Evolutionary conservation across 306 rosid species (phyloP), one percentile per base, ranked within the genome.

Genomic region (Rubus parviflorus): DNA sequence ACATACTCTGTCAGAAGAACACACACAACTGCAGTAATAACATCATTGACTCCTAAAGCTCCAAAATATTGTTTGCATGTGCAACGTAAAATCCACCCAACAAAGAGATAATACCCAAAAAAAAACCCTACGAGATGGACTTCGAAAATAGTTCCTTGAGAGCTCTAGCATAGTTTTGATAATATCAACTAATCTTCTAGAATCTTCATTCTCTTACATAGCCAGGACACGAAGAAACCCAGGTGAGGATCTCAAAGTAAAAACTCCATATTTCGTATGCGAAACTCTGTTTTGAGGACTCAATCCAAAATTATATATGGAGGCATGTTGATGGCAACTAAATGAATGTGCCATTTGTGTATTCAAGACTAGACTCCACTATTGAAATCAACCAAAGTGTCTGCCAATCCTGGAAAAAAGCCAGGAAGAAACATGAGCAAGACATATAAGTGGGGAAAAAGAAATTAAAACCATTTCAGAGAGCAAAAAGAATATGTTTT

Each of bases 71-170:
- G 98, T 94, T 74, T n/a, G n/a, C n/a, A n/a, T 94, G 98, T 56
- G 98, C 98, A 75, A 94, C 95, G 66, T 94, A 94, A 78, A 94
- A 94, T 58, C 98, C 96, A 81, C 97, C 98, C 79, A 94, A 60
- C 92, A 94, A 84, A 49, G 97, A 90, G 80, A 94, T 94, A 77
- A n/a, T n/a, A 95, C 97, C 62, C 97, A 97, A 48, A 94, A 92
- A 48, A 92, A 84, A 14, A 96, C 85, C 83, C 97, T 86, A 70
- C 94, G 90, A 43, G 98, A 86, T 68, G 96, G 97, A 40, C 89
- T 89, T 74, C 45, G 79, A 53, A 94, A 94, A 83, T 94, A 94
- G 82, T 94, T 94, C 82, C 90, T 90, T 6, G 97, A 86, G 77
- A 94, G 53, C 84, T 94, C 93, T 0, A 95, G 98, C 72, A 94